phyloP scores from a whole-genome alignment of 129 eudicot genomes.

The Saposhnikovia divaricata region DNA sequence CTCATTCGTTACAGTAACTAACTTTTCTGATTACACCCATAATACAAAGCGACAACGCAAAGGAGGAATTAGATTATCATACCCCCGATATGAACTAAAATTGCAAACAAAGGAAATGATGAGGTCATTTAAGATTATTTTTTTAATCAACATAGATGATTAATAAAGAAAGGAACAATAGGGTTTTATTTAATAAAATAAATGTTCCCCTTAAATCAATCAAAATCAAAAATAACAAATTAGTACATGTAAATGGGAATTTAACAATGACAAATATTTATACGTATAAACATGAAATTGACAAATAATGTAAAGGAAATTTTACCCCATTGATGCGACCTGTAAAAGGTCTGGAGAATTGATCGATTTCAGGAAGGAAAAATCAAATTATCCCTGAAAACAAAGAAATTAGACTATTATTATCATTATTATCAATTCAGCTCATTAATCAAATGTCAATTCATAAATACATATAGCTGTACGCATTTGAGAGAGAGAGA shows the following conservation, averaged over 20 bases:
- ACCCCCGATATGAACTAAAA: not conserved
- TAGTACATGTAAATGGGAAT: not conserved
- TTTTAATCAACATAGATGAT: not conserved
- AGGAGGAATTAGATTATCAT: not conserved
- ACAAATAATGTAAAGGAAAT: not conserved
- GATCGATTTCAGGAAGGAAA: not conserved
- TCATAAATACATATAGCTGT: not conserved
- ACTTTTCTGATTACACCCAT: not conserved
- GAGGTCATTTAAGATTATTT: not conserved
- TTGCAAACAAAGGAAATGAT: not conserved
- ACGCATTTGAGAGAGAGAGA: not conserved
- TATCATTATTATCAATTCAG: not conserved
- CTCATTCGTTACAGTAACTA: not conserved
- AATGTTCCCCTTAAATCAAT: not conserved
- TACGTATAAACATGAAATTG: not conserved
- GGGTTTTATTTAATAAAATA: not conserved
- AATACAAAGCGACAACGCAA: no score
- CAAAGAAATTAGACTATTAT: not conserved
- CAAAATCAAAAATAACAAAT: no score
- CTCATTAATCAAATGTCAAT: not conserved
- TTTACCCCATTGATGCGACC: conserved; percentile 1
- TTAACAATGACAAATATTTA: not conserved
- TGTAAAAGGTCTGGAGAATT: not conserved
- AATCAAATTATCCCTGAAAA: not conserved
- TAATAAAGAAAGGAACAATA: not conserved